Evolutionary conservation across 306 rosid genomes (phyloP).

Genomic region (Fagus crenata): DNA sequence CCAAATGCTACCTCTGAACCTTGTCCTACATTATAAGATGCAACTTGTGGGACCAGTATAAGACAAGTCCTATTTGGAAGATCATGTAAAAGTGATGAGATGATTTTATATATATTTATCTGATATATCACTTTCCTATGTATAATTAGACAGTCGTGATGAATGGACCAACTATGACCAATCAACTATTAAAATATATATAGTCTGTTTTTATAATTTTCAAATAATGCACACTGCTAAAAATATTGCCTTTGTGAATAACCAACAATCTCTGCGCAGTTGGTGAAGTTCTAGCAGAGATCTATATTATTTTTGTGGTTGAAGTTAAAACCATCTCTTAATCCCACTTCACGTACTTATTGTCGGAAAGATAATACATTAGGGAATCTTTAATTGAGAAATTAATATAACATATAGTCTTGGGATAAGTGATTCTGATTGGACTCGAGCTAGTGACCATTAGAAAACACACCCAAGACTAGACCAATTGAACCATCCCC

Average conservation of each 20-base stretch:
- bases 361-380: too few relatives aligned
- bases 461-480: too few relatives aligned
- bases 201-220: background rate
- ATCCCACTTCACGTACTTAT: too few relatives aligned
- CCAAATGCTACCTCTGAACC: background rate
- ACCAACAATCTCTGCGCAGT: background rate
- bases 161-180: conserved; percentile 34
- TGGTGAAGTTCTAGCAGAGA: background rate
- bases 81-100: conserved; percentile 28
- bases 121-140: conserved; percentile 44
- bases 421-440: too few relatives aligned
- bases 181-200: background rate
- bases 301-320: background rate
- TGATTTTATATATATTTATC: conserved; percentile 10
- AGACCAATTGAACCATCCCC: too few relatives aligned
- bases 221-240: background rate
- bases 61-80: conserved; percentile 34
- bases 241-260: background rate
- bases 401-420: too few relatives aligned
- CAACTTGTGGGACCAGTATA: conserved; percentile 11
- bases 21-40: background rate
- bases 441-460: too few relatives aligned
- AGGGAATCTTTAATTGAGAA: too few relatives aligned
- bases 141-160: conserved; percentile 21
- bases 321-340: too few relatives aligned